Evolutionary conservation across 768 basidiomycete species (phyloP), one percentile per base, ranked within the genome.

Genomic region (Suillus alpinus): DNA sequence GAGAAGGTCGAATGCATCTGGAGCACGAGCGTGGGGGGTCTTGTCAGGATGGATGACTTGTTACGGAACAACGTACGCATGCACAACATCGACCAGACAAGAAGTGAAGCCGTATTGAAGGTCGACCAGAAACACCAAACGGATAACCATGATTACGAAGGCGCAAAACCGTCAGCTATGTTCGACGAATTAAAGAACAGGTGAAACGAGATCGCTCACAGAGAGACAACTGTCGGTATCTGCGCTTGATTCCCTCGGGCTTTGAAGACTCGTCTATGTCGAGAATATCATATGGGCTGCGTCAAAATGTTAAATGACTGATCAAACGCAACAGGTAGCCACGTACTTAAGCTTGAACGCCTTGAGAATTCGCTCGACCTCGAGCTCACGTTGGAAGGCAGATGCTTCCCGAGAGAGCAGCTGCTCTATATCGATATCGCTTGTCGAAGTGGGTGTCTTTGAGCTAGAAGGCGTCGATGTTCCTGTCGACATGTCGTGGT

Each of bases 1-100:
- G 51, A 97, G 81, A 37, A 94, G 70, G 73, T 96, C 94, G 71
- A 97, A 97, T 1, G 95, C 95, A 76, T 97, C 93, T 67, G 93
- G 89, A 56, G 93, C 92, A 68, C 87, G 85, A 32, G 84, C 80
- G 76, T 97, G 93, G 71, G 91, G 79, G 68, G 91, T 90, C 82
- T 98, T 99, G 81, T 99, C 97, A 63, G 97, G 97, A 81, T 99
- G 97, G 69, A 99, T 98, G 75, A 97, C 92, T 94, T 72, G 63
- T 63, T 67, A 66, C 74, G 62, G 71, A 59, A 74, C 63, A 78
- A 82, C 79, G 80, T 81, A 81, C 80, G 58, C 53, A 57, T 66
- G 65, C 56, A 68, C 63, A 59, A 31, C 57, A 59, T 41, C 14
- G 12, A 61, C n/a, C 57, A 53, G 52, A 50, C 37, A 40, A 16